These are phyloP conservation scores for Ogataea naganishii DNA, from an alignment of 805 yeast species.

Conservation along the genomic window DNA sequence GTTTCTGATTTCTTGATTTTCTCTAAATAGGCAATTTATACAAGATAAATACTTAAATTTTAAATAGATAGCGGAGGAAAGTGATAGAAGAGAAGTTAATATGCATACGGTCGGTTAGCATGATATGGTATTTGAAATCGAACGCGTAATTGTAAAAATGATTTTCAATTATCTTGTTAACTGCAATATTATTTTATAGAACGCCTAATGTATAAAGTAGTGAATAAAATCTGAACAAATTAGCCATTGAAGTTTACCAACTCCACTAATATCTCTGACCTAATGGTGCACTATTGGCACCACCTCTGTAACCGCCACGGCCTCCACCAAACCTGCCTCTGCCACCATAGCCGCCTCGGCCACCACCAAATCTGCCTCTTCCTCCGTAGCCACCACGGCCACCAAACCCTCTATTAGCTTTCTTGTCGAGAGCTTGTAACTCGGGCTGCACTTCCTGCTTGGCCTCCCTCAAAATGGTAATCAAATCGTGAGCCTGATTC, in stretches of 20 bases:
- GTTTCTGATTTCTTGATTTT: constrained; percentile 28
- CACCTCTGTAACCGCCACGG: constrained; percentile 24
- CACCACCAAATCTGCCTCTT: constrained; percentile 42
- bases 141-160: too few species aligned
- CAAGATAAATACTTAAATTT: too few species aligned
- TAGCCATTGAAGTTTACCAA: too few species aligned
- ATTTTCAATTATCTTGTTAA: too few species aligned
- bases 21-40: not conserved
- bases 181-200: too few species aligned
- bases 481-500: constrained; percentile 82
- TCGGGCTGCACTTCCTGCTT: constrained; percentile 83
- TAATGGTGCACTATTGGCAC: constrained; percentile 41
- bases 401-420: constrained; percentile 58
- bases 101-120: too few species aligned
- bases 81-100: too few species aligned
- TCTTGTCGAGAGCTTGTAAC: constrained; percentile 67
- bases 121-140: too few species aligned
- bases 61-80: too few species aligned
- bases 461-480: constrained; percentile 90
- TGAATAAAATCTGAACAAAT: too few species aligned
- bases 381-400: constrained; percentile 48
- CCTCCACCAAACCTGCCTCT: constrained; percentile 31
- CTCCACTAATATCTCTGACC: too few species aligned
- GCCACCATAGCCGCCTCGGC: constrained; percentile 40
- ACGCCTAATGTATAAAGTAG: too few species aligned